These are phyloP conservation scores for Lactarius sp. DNA, from an alignment of 768 basidiomycete species.

Conservation along the genomic window DNA sequence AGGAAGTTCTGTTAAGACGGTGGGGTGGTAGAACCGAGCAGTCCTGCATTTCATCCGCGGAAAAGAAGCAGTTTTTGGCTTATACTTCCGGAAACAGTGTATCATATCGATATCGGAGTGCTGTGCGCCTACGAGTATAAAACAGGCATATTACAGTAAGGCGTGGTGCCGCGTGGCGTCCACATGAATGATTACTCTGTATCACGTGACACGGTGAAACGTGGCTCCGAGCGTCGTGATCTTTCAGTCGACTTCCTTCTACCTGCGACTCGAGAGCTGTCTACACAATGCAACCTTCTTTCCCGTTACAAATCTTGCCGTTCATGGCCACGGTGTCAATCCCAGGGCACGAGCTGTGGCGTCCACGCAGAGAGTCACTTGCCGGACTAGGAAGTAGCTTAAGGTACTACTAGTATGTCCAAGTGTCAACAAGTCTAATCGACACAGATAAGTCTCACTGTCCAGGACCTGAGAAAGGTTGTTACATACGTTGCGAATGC, in stretches of 20 bases:
- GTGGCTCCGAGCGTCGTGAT: slow-evolving; percentile 19
- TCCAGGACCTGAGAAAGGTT: no score
- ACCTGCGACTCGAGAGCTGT: slow-evolving; percentile 25
- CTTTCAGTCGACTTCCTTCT: slow-evolving; percentile 29
- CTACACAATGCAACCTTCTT: slow-evolving; percentile 26
- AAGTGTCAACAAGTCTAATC: no score
- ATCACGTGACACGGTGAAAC: neutral
- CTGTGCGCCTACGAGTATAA: neutral
- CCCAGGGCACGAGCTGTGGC: no score
- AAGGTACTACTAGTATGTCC: no score
- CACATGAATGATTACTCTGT: neutral
- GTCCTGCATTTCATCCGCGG: neutral
- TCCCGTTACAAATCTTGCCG: no score
- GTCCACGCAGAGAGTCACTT: no score
- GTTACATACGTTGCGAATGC: no score
- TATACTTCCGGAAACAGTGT: neutral
- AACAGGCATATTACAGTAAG: neutral
- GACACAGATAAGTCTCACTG: no score
- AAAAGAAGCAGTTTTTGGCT: neutral
- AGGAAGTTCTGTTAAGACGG: neutral
- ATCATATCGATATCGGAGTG: neutral
- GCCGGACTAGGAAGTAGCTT: no score
- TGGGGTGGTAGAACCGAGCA: neutral
- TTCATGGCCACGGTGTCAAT: no score
- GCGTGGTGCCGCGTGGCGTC: neutral